A percentile compares a stretch with the other conserved stretches of the same genome.
Evolutionary conservation across 2,329 filamentous ascomycete genomes (phyloP).

Genomic region (Cordyceps tenuipes): DNA sequence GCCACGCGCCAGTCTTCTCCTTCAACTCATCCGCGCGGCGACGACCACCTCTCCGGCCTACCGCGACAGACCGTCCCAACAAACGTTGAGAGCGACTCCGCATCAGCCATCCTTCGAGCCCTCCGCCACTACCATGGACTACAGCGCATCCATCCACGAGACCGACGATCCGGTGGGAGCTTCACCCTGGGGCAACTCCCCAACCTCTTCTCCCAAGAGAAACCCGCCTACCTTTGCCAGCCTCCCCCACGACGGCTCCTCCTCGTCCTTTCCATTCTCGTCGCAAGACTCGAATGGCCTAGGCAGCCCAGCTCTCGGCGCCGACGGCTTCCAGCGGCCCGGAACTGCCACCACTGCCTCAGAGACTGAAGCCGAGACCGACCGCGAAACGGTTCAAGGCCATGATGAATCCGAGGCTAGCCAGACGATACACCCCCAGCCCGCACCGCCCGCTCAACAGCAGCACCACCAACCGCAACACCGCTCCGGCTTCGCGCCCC

Average conservation of each 20-base stretch:
- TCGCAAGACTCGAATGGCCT: slow-evolving; percentile 37
- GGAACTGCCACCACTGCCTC: slow-evolving; percentile 38
- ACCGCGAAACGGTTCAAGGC: slow-evolving; percentile 23
- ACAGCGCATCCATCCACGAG: slow-evolving; percentile 47
- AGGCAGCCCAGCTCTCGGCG: slow-evolving; percentile 25
- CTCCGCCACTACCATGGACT: slow-evolving; percentile 41
- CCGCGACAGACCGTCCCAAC: not conserved
- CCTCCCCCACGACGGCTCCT: slow-evolving; percentile 31
- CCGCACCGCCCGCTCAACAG: slow-evolving; percentile 22
- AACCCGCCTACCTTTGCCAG: slow-evolving; percentile 35
- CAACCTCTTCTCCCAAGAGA: slow-evolving; percentile 40
- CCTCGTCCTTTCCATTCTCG: slow-evolving; percentile 36
- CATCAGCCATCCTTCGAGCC: slow-evolving; percentile 2
- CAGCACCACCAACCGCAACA: slow-evolving; percentile 15
- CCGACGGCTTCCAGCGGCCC: slow-evolving; percentile 36
- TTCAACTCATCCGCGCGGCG: not conserved
- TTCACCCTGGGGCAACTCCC: slow-evolving; percentile 50
- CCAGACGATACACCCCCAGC: slow-evolving; percentile 13
- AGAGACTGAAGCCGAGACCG: slow-evolving; percentile 32
- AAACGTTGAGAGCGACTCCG: slow-evolving; percentile 2
- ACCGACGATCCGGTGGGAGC: slow-evolving; percentile 42
- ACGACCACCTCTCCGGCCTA: not conserved
- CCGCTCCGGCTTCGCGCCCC: slow-evolving; percentile 15
- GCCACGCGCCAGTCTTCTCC: not conserved
- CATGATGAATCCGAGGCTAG: not conserved